Evolutionary conservation across 2,329 filamentous ascomycete genomes (phyloP).

Genomic region (Calonectria pauciramosa): DNA sequence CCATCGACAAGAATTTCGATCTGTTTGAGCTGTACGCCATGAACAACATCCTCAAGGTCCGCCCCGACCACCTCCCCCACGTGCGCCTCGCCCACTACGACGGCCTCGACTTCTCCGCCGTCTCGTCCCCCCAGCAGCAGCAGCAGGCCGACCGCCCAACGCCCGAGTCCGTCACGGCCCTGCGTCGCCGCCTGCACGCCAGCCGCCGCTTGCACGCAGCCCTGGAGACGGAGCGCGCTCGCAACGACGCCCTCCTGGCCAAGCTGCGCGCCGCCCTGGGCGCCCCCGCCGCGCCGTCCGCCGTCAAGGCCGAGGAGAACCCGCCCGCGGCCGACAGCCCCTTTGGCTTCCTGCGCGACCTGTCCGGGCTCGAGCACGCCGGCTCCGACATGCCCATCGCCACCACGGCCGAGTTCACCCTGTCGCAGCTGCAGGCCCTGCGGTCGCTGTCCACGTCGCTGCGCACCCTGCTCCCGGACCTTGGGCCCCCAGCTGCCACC

Average conservation of each 20-base stretch:
- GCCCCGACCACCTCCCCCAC: conserved; percentile 79
- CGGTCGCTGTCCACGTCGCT: conserved; percentile 74
- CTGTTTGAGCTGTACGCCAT: conserved; percentile 91
- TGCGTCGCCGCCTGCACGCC: conserved; percentile 81
- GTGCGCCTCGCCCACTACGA: conserved; percentile 90
- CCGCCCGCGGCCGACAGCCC: conserved; percentile 39
- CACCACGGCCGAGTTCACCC: conserved; percentile 82
- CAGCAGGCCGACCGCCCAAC: conserved; percentile 60
- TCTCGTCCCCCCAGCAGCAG: neutral
- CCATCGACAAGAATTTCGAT: conserved; percentile 88
- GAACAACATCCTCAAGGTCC: conserved; percentile 83
- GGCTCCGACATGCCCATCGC: conserved; percentile 70
- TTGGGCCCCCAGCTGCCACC: too few relatives aligned
- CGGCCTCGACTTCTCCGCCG: conserved; percentile 65
- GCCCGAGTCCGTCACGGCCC: conserved; percentile 76
- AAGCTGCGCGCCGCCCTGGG: conserved; percentile 68
- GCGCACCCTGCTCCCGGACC: conserved; percentile 74
- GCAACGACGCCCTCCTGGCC: conserved; percentile 79
- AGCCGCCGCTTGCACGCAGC: conserved; percentile 81
- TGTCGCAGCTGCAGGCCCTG: conserved; percentile 86
- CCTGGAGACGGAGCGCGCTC: conserved; percentile 77
- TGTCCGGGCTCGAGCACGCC: conserved; percentile 64
- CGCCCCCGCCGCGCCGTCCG: conserved; percentile 40
- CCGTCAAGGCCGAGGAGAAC: conserved; percentile 46
- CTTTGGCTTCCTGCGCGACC: conserved; percentile 71